phyloP scores from a whole-genome alignment of 225 moss, liverwort and hornwort genomes.

The Pseudisothecium myosuroides region DNA sequence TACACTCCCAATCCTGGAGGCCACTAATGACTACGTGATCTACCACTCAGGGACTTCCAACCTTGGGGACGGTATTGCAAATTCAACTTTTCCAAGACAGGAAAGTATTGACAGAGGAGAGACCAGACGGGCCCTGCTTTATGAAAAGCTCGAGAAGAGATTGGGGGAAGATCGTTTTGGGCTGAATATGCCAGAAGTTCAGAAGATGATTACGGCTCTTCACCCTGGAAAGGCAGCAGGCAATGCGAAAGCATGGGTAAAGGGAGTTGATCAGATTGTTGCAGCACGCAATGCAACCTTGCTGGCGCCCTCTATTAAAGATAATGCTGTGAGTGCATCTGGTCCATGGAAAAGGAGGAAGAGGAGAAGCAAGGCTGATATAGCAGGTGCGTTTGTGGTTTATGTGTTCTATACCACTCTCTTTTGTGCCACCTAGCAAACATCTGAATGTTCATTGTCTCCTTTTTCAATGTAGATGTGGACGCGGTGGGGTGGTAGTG shows the following conservation, averaged over 20 bases:
- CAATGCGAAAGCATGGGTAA: conserved; percentile 14
- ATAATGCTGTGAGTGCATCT: conserved; percentile 1
- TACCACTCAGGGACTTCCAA: conserved; percentile 7
- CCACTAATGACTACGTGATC: conserved; percentile 30
- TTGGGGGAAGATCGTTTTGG: conserved; percentile 80
- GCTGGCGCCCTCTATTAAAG: conserved; percentile 1
- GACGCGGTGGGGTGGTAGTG: neutral
- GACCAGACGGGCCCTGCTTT: conserved; percentile 16
- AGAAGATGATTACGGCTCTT: conserved; percentile 52
- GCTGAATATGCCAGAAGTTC: conserved; percentile 45
- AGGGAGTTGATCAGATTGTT: conserved; percentile 28
- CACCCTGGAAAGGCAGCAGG: conserved; percentile 4
- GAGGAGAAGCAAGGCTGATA: conserved; percentile 32
- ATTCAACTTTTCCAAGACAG: conserved; percentile 15
- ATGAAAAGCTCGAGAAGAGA: conserved; percentile 34
- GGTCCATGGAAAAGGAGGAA: conserved; percentile 31
- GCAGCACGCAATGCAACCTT: conserved; percentile 9
- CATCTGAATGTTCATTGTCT: neutral
- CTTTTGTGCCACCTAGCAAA: neutral
- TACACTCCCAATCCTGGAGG: conserved; percentile 35
- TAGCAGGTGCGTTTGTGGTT: conserved; percentile 17
- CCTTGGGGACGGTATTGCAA: neutral
- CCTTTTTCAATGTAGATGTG: neutral
- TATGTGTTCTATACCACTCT: neutral
- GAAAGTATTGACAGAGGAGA: conserved; percentile 24